Evolutionary conservation across 331 rosid genomes (phyloP), one percentile per base, ranked within the genome.

Genomic region (Telfairia occidentalis): DNA sequence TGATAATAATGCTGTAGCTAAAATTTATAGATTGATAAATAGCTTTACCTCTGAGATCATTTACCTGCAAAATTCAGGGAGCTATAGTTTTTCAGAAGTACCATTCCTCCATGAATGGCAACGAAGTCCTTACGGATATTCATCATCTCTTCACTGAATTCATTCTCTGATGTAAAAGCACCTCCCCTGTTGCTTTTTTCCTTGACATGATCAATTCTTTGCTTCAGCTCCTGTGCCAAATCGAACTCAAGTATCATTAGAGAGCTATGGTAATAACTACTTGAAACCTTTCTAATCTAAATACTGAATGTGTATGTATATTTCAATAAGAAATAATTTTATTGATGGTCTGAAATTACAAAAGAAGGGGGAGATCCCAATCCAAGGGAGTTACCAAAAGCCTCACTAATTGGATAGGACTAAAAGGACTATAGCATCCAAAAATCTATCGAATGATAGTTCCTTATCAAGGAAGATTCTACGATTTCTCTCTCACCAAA

Each of bases 61-160:
- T 75, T 85, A 92, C 99, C 99, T 77, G 97, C 96, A 86, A 95
- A 95, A 81, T 95, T 95, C 82, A 95, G 80, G 78, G 97, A 95
- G 79, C 99, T 95, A 79, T 92, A 95, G 79, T 86, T 95, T 84
- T 92, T 92, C 1, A 95, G 94, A 59, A 95, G 97, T 81, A 92
- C 97, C 97, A 95, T 92, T 83, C 88, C 90, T 81, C 99, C 99
- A 78, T 95, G 99, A 81, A 95, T 90, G 81, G 93, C 82, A 75
- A 95, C 99, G 18, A 95, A 92, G 84, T 92, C 97, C 89, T 80
- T 92, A 76, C 96, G 95, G 30, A 92, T 95, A 73, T 86, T 96
- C 99, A 95, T 95, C 88, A 89, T 86, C 84, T 95, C 99, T 83
- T 95, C 89, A 77, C 97, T 90, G 77, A 95, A 95, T 81, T 92